Base-by-base conservation (phyloP, 2,329 filamentous ascomycete genomes). In the Aspergillus fijiensis region DNA sequence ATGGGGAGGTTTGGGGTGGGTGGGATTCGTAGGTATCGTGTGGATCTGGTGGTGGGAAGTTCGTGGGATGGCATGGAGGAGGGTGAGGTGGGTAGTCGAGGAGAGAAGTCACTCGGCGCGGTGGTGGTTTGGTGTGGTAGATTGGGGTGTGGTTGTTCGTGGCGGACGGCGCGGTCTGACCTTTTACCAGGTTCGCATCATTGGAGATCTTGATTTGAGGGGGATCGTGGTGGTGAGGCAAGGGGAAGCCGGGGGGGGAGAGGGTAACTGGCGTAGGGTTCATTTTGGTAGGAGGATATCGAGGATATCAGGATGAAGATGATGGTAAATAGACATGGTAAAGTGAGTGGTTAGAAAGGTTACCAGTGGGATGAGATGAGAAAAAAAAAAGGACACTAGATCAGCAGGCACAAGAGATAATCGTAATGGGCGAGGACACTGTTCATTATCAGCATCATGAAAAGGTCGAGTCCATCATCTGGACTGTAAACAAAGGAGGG, bases 121-220 rank as follows among this genome's bases (percentile, higher is more conserved):
- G 14, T 35, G 48, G 25, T 50, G 56, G 51, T 65, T 70, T 70
- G 66, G 64, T 27, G 55, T 51, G 39, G 61, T 33, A 48, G 56
- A 51, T 49, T 53, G 31, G 51, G 51, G 52, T 62, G 49, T 27
- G 42, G 61, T 58, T 45, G 14, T 16, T 16, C 16, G 39, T 1
- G 39, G 58, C 49, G 64, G 52, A 25, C 59, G 54, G 61, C 64
- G 65, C 63, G 67, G 73, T 79, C 76, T 74, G 76, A 79, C 76
- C 77, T 79, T 79, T 79, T 79, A 79, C 77, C 77, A 79, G 72
- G 67, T 65, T 73, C 59, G 61, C 77, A 79, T 79, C 77, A 77
- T 74, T 60, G 76, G 76, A 78, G 74, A 73, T 56, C 51, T 49
- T 21, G 27, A 23, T 23, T 23, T 23, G 33, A 21, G 51, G 33